Evolutionary conservation across 139 green algal genomes (phyloP), one percentile per base, ranked within the genome.

Genomic region (Closterium sp.): DNA sequence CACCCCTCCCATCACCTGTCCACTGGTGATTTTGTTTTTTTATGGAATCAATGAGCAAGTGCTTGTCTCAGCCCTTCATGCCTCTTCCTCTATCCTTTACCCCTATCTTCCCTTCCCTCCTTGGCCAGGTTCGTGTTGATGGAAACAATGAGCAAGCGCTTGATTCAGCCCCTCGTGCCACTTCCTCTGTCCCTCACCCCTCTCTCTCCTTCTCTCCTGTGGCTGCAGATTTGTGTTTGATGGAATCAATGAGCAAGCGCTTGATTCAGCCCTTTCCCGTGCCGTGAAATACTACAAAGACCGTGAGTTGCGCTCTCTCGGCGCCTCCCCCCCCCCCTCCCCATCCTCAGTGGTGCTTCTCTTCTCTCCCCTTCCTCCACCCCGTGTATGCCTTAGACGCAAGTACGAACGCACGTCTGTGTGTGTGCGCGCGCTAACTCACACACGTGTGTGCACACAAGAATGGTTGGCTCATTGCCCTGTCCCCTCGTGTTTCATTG

Each of bases 11-110:
- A n/a, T n/a, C n/a, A n/a, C n/a, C n/a, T n/a, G n/a, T n/a, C 9
- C 76, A n/a, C 76, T 31, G 9, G 30, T 9, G 88, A 38, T 99
- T 96, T 93, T 93, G n/a, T n/a, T 95, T 19, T 99, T 99, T 93
- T 95, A 97, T 69, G 97, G 97, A 84, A 92, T 96, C n/a, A 96
- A 98, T 90, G 96, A 98, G 64, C 93, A 87, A 25, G 94, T 93
- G 6, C 55, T 98, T 90, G 90, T 97, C 86, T 89, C 38, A 32
- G 96, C 96, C 9, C 43, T n/a, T 8, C 94, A 98, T 81, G 95
- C 97, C 93, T 93, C 96, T 9, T 96, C 96, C 8, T 33, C 97
- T 66, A 4, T 66, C 8, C 12, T 30, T 38, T 21, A 43, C 2
- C 43, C 84, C 25, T 88, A 5, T 30, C 34, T 38, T 43, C 7